These are phyloP conservation scores for Rhytidiadelphus loreus DNA, from an alignment of 225 moss, liverwort and hornwort genomes.

Conservation along the genomic window DNA sequence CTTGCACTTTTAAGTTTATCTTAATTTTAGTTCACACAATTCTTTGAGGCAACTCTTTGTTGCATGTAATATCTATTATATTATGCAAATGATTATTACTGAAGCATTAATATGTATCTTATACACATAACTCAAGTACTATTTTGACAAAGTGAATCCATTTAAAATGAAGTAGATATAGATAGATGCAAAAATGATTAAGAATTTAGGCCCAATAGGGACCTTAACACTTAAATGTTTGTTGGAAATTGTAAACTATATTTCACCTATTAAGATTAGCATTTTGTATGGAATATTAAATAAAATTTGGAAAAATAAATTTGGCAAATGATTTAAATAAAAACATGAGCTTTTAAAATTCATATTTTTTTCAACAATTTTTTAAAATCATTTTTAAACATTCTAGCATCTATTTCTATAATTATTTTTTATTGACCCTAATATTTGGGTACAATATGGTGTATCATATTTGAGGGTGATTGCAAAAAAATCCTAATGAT, in stretches of 20 bases:
- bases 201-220: background rate
- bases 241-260: background rate
- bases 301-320: background rate
- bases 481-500: too few species aligned
- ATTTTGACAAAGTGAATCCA: background rate
- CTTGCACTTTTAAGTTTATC: accelerated
- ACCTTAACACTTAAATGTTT: background rate
- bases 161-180: too few species aligned
- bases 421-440: accelerated
- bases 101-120: background rate
- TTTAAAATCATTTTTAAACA: too few species aligned
- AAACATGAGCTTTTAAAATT: background rate
- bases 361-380: background rate
- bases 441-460: accelerated
- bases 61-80: background rate
- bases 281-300: background rate
- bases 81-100: background rate
- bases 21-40: background rate
- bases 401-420: background rate
- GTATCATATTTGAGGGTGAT: background rate
- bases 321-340: background rate
- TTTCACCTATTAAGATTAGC: accelerated
- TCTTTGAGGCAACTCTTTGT: background rate
- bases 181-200: too few species aligned
- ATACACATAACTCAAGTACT: background rate